Base-by-base conservation (phyloP, 202 grass and related monocot genomes). In the Bolboschoenoplectus hybrid region DNA sequence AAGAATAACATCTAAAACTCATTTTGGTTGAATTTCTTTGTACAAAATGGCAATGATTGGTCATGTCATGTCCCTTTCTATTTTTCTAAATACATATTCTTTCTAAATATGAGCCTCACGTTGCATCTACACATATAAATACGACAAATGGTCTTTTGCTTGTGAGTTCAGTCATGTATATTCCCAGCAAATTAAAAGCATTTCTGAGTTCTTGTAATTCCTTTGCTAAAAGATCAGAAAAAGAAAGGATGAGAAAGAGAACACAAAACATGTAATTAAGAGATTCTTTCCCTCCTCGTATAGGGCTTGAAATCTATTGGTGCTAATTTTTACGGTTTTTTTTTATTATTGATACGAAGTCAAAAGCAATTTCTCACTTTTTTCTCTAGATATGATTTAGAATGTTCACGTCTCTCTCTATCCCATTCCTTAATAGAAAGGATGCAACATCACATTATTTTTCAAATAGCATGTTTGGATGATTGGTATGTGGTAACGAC, bases 201-300 rank as follows among this genome's bases (percentile, higher is more conserved):
- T 26, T 26, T 26, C 26, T 26, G 26, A 26, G 26, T 26, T 0
- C 26, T 26, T 26, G 26, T 26, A 26, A 26, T 26, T 26, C 26
- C 26, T 26, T 26, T 26, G 26, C 26, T 26, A 26, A 26, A 26
- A 26, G 26, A 26, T 26, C 0, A 26, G 26, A 26, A 26, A 26
- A 26, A 26, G 26, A 26, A 26, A 26, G 26, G 26, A 26, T 26
- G 9, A 51, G 47, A 7, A 50, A 50, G 9, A 8, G 26, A 26
- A 50, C 1, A 68, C 19, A 38, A 35, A 68, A 38, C 65, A 38
- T 68, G n/a, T 11, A 2, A 39, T 9, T 13, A n/a, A 26, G 39
- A 82, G 36, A 82, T 82, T 65, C 80, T 44, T 82, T 82, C 5
- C 80, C 61, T 66, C 80, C 41, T 35, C 46, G 40, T n/a, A 79